Percentiles rank a stretch among this genome's conserved stretches.
Evolutionary conservation across 306 rosid genomes (phyloP).

Genomic region (Prunus mongolica): DNA sequence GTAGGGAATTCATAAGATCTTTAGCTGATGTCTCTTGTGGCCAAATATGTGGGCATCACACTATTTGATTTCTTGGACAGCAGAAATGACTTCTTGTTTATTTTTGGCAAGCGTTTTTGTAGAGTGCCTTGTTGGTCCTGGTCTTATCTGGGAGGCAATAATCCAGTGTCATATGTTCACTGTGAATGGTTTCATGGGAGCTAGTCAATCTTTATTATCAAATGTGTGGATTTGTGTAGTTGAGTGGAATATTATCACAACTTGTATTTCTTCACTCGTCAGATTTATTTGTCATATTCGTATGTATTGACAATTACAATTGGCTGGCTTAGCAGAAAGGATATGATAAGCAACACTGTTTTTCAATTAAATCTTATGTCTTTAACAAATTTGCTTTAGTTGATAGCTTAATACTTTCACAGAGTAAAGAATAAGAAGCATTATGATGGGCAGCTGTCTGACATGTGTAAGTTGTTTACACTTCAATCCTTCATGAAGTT

Average conservation of each 20-base stretch:
- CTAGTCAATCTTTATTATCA: neutral
- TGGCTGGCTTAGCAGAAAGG: neutral
- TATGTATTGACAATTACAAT: neutral
- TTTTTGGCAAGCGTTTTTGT: neutral
- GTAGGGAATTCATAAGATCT: neutral
- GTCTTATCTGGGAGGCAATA: too few species aligned
- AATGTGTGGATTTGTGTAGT: neutral
- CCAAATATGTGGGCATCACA: neutral
- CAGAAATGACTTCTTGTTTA: neutral
- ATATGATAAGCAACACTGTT: neutral
- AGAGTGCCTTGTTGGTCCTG: neutral
- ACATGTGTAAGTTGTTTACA: slow-evolving; percentile 81
- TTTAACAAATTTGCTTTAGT: slow-evolving; percentile 13
- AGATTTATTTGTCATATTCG: neutral
- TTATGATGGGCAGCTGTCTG: slow-evolving; percentile 73
- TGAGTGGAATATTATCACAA: neutral
- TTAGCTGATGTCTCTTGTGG: neutral
- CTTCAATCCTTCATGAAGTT: slow-evolving; percentile 79
- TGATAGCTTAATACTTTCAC: slow-evolving; percentile 26
- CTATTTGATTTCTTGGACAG: neutral
- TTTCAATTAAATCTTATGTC: neutral
- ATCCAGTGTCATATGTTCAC: too few species aligned
- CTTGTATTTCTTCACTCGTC: neutral
- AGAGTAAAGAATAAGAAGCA: slow-evolving; percentile 49
- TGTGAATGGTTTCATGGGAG: neutral